These are phyloP conservation scores for Ascochyta pisi DNA, from an alignment of 2,329 filamentous ascomycete species.

Conservation along the genomic window DNA sequence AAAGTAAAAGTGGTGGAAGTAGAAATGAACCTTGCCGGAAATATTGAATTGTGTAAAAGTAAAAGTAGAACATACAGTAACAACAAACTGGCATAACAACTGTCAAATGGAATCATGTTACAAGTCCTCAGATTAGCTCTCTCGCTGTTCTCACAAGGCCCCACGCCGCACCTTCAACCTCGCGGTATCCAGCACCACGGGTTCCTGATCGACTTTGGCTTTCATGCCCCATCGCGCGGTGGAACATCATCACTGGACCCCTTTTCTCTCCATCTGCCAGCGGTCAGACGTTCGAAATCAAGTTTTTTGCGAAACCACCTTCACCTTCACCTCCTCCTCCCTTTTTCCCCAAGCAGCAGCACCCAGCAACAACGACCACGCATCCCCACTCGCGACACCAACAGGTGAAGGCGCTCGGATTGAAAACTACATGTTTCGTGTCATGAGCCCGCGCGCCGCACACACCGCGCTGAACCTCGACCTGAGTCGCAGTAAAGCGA, in stretches of 20 bases:
- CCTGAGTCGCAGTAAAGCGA: neutral
- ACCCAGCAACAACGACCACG: conserved; percentile 38
- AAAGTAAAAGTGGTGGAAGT: too few species aligned
- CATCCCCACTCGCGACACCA: conserved; percentile 27
- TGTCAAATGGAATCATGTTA: too few species aligned
- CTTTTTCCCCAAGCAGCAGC: neutral
- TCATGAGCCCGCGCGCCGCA: conserved; percentile 30
- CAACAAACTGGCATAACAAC: too few species aligned
- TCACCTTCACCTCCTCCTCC: neutral
- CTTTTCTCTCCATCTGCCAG: conserved; percentile 21
- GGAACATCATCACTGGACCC: conserved; percentile 46
- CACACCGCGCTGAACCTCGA: neutral
- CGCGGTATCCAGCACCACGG: conserved; percentile 21
- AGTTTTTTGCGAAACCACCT: conserved; percentile 9
- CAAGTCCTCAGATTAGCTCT: conserved; percentile 48
- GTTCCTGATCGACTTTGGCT: conserved; percentile 47
- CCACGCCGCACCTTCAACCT: conserved; percentile 24
- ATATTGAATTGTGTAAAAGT: too few species aligned
- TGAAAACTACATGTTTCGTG: conserved; percentile 44
- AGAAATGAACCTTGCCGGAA: too few species aligned
- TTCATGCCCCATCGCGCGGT: conserved; percentile 36
- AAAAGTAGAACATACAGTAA: too few species aligned
- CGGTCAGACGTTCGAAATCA: conserved; percentile 15
- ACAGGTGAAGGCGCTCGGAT: conserved; percentile 40
- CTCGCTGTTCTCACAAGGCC: conserved; percentile 42